Conservation (phyloP, 1,139 yeast species). For the Spathaspora sp. region DNA sequence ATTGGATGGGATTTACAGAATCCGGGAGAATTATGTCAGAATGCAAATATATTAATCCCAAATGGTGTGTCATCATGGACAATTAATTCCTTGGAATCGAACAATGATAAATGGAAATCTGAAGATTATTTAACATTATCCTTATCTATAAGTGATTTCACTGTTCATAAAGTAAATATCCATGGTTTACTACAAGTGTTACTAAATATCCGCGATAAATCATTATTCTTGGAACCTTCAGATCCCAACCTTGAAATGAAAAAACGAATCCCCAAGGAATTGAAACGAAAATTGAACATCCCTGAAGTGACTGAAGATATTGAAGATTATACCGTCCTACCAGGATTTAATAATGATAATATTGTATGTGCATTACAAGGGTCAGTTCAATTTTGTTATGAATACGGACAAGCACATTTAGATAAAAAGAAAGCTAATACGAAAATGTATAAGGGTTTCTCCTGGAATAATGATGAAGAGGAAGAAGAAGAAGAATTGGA, state of each 20-base stretch:
- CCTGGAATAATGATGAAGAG: slow-evolving; percentile 2
- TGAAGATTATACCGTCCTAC: slow-evolving; percentile 12
- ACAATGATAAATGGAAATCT: slow-evolving; percentile 8
- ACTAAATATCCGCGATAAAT: slow-evolving; percentile 15
- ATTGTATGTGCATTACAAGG: slow-evolving; percentile 32
- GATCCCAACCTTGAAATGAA: background rate
- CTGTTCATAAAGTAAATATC: slow-evolving; percentile 31
- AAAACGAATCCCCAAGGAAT: background rate
- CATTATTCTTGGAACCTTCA: slow-evolving; percentile 16
- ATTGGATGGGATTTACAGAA: slow-evolving; percentile 34
- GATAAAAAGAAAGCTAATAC: background rate
- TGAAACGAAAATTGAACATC: slow-evolving; percentile 7
- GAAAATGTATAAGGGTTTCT: background rate
- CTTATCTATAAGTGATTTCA: slow-evolving; percentile 33
- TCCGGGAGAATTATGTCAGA: slow-evolving; percentile 22
- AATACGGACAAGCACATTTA: slow-evolving; percentile 22
- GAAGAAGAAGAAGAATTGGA: background rate
- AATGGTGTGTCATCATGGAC: slow-evolving; percentile 36
- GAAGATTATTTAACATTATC: slow-evolving; percentile 33
- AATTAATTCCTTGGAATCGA: slow-evolving; percentile 14
- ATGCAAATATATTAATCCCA: slow-evolving; percentile 30
- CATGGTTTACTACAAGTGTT: slow-evolving; percentile 30
- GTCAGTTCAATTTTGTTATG: slow-evolving; percentile 28
- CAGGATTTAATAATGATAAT: slow-evolving; percentile 29
- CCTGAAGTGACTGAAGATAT: slow-evolving; percentile 7